A percentile compares a stretch with the other conserved stretches of the same genome.
Conservation (phyloP, 345 rosid genomes). For the Stellera chamaejasme region DNA sequence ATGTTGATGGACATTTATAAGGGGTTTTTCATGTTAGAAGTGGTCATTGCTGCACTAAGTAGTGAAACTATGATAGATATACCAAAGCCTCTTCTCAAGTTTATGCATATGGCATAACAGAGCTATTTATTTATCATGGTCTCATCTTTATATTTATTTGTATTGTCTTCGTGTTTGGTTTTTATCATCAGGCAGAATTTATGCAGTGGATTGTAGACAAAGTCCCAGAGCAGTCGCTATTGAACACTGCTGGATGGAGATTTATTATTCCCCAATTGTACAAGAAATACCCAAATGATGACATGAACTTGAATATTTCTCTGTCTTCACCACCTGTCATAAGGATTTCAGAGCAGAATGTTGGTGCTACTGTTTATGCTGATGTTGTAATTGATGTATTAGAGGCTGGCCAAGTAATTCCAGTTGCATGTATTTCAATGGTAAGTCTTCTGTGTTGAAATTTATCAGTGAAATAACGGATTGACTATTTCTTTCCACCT, state of each 20-base stretch:
- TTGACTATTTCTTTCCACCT: too few relatives aligned
- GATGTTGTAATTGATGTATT: conserved; percentile 71
- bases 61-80: too few relatives aligned
- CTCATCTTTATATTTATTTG: conserved; percentile 4
- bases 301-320: conserved; percentile 75
- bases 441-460: conserved; percentile 31
- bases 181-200: conserved; percentile 63
- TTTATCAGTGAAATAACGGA: not conserved
- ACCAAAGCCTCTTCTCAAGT: conserved; percentile 1
- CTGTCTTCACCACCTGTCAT: conserved; percentile 78
- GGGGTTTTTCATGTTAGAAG: too few relatives aligned
- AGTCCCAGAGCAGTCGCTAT: conserved; percentile 76
- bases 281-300: conserved; percentile 81
- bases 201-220: conserved; percentile 90
- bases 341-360: conserved; percentile 46
- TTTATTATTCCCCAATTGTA: conserved; percentile 84
- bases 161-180: conserved; percentile 8
- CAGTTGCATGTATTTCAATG: conserved; percentile 91
- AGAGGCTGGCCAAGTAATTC: conserved; percentile 55
- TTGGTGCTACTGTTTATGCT: conserved; percentile 67
- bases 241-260: conserved; percentile 92
- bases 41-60: too few relatives aligned
- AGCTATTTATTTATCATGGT: not conserved
- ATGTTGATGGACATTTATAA: too few relatives aligned
- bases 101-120: not conserved